A percentile compares a stretch with the other conserved stretches of the same genome.
phyloP scores from a whole-genome alignment of 345 rosid species.

The Eucalyptus viminalis region DNA sequence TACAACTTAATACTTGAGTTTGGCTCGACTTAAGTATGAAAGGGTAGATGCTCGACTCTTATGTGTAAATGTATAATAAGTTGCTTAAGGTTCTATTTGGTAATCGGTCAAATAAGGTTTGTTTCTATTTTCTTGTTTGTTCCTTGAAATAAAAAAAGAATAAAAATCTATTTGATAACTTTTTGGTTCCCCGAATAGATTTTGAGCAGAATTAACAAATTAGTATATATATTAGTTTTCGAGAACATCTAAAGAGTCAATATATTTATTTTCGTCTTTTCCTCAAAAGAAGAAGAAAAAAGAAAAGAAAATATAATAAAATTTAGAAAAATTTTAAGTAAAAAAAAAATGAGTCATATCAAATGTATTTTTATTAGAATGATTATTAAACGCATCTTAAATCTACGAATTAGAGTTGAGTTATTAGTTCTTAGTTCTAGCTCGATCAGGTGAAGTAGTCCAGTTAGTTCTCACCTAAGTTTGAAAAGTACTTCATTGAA shows the following conservation, averaged over 20 bases:
- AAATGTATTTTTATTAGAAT: no score
- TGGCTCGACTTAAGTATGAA: neutral
- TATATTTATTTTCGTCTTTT: no score
- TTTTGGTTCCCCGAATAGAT: no score
- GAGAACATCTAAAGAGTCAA: no score
- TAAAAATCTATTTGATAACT: accelerated
- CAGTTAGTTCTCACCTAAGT: neutral
- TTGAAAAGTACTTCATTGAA: neutral
- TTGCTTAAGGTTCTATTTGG: neutral
- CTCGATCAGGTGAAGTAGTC: neutral
- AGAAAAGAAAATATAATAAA: no score
- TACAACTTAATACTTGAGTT: neutral
- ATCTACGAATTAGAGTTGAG: neutral
- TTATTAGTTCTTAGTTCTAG: neutral
- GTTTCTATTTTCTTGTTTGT: no score
- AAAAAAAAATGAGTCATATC: accelerated
- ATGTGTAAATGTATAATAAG: neutral
- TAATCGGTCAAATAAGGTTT: no score
- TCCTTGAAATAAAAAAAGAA: no score
- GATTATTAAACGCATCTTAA: accelerated
- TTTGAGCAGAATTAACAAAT: no score
- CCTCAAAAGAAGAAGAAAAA: no score
- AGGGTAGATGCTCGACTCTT: neutral
- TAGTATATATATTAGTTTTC: no score
- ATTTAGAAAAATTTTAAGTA: no score